Evolutionary conservation across 164 flowering plant genomes (phyloP), one percentile per base, ranked within the genome.

Genomic region (Protea cynaroides): DNA sequence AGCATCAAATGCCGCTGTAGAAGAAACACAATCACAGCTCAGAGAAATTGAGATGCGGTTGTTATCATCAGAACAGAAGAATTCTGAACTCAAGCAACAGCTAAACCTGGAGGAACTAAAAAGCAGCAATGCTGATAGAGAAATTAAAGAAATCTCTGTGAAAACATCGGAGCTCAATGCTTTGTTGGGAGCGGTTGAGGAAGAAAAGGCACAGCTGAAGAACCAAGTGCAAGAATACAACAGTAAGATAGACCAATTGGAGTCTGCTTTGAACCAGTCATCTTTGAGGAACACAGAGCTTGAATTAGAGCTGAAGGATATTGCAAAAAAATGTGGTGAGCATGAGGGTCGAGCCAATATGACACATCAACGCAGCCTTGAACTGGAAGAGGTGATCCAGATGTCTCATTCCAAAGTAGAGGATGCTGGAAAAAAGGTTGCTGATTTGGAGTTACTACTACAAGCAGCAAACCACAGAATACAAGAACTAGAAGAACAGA

Each of bases 401-500:
- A 17, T 60, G 25, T 81, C 93, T 59, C 82, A 83, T 56, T 78
- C 85, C 59, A 92, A 85, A 80, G 72, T 67, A 19, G 97, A 81
- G 68, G 86, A 77, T 56, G 74, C 91, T 51, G 76, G 69, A 6
- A 89, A 80, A 63, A 89, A 72, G 78, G 84, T 62, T 21, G 68
- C 73, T 44, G 97, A 94, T 64, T 54, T 94, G 71, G 96, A 91
- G 73, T 59, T 84, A 59, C 66, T 86, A 52, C 72, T 88, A 25
- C 87, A 85, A 73, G 62, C 88, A 17, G 84, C 89, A 69, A 86
- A 86, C 55, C 66, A 76, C 74, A 84, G 83, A 70, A 78, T 82
- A 44, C 84, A 79, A 66, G 96, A 93, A 71, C 89, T 90, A 46
- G 94, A 93, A 67, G 94, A 83, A 54, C 89, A 87, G 69, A 72